Base-by-base conservation (phyloP, 345 rosid genomes). In the Hypericum androsaemum region DNA sequence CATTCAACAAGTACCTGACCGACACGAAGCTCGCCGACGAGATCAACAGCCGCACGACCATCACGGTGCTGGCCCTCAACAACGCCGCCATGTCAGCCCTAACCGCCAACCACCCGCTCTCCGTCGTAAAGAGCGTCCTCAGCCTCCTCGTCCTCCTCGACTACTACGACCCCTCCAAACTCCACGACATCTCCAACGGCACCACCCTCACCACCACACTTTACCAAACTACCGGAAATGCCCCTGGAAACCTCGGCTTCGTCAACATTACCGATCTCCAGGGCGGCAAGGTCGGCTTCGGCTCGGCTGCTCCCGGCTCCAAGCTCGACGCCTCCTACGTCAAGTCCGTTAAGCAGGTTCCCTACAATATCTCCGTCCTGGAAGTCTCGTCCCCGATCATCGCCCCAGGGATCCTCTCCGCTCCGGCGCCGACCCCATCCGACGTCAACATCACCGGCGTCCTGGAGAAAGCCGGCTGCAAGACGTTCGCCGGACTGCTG, bases 381-480 rank as follows among this genome's bases (percentile, higher is more conserved):
- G 32, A 22, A 22, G 32, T 22, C 32, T 22, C 32, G 2, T 1
- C 75, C 3, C 94, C 95, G 47, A 84, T 88, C 66, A 66, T 85
- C 6, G 77, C 78, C 1, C 89, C 89, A 0, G 88, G 80, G 10
- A 52, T 92, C 39, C 52, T 83, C 12, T 28, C 81, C 6, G 89
- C 88, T 6, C 80, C 90, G 16, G 77, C 86, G 9, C 87, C 87
- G 15, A 56, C 94, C 12, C 67, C 80, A 38, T 74, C 86, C 0
- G 72, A 51, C 10, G 68, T 75, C 0, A 88, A 92, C 75, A 68
- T 92, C 10, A 88, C 95, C 10, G 86, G 70, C 6, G 43, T 85
- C 57, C 82, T 92, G 1, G 95, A 83, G 51, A 92, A 92, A 57
- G 94, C 90, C 22, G 96, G 96, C 4, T 83, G 90, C 60, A 88